Base-by-base conservation (phyloP, 352 stramenopile genomes). In the Albugo candida region DNA sequence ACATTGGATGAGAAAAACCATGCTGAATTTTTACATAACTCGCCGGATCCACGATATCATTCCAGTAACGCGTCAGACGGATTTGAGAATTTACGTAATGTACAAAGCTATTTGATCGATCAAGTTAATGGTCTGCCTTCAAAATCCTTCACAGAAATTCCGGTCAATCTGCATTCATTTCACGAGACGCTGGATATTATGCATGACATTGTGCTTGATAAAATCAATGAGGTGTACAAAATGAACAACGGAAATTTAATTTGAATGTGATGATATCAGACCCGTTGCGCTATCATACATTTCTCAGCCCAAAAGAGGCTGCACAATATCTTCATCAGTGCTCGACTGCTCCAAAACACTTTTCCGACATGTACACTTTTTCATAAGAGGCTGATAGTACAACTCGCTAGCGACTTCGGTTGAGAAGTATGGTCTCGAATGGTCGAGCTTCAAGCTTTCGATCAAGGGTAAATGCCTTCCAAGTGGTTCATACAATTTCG, bases 141-240 rank as follows among this genome's bases (percentile, higher is more conserved):
- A 31, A 31, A 8, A 10, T 60, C 75, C 14, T 92, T 92, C 56
- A 83, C 73, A 10, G 59, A 81, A 47, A 72, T 92, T 54, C 55
- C 60, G 34, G 80, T 92, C 42, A 81, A 92, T 49, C 59, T 85
- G 38, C 73, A 92, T 52, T 92, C 78, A 42, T 86, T 92, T 57
- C 63, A 85, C 58, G 70, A 70, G n/a, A 92, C 75, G 24, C 63
- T 92, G 41, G 75, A 92, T 54, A 56, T 71, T 48, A 67, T 92
- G 44, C 78, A 92, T 56, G 78, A 92, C 54, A 72, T 85, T 21
- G 75, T 92, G 49, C 65, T 92, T 14, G 63, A 84, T 50, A 73
- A 74, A 39, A 92, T 92, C 27, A 64, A 88, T 58, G 70, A 83
- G 12, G 70, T 83, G 38, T 85, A 81, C 56, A 49, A 31, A 1